phyloP scores from a whole-genome alignment of 73 alveolate species.

The Paramecium pentaurelia region DNA sequence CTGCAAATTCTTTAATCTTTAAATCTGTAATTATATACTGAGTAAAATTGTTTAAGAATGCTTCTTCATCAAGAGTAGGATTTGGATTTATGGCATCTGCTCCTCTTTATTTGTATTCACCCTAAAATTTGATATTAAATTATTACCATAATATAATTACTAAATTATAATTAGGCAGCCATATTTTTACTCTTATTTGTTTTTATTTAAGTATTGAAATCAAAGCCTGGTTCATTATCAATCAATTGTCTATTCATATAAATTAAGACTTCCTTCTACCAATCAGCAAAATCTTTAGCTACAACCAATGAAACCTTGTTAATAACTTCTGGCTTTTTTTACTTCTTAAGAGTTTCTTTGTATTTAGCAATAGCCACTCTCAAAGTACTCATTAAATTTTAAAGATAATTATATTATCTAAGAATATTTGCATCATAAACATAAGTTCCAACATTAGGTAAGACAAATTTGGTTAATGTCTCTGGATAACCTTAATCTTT shows the following conservation, averaged over 20 bases:
- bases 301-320: conserved; percentile 25
- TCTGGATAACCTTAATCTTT: conserved; percentile 63
- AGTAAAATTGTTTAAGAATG: not conserved
- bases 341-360: conserved; percentile 3
- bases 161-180: not conserved
- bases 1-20: not conserved
- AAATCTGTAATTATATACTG: not conserved
- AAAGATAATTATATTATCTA: conserved; percentile 71
- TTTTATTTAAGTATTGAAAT: not conserved
- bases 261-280: conserved; percentile 43
- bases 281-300: conserved; percentile 40
- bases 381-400: conserved; percentile 65
- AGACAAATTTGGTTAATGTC: conserved; percentile 65
- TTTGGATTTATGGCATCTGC: conserved; percentile 40
- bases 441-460: conserved; percentile 77
- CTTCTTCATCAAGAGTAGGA: not conserved
- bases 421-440: conserved; percentile 68
- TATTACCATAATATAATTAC: not conserved
- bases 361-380: conserved; percentile 73
- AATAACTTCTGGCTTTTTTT: conserved; percentile 29
- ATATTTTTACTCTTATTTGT: not conserved
- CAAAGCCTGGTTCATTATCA: conserved; percentile 27
- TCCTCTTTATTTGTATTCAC: conserved; percentile 37
- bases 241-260: not conserved
- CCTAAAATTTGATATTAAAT: not conserved